These are phyloP conservation scores for Suhomyces faveliae DNA, from an alignment of 805 yeast species.

Conservation along the genomic window DNA sequence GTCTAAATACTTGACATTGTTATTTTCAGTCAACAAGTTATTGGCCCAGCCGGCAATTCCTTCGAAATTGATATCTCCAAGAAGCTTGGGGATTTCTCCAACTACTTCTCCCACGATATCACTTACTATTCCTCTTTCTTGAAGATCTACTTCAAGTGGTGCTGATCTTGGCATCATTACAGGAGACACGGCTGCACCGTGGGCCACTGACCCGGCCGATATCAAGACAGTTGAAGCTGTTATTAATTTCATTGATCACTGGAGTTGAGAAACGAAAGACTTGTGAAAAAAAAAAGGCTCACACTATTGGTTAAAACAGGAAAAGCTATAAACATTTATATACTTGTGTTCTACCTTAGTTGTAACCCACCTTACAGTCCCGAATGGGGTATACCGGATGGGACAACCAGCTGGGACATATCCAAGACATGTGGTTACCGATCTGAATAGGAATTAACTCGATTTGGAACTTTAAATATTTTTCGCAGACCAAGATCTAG, in stretches of 20 bases:
- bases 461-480: neutral
- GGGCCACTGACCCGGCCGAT: slow-evolving; percentile 3
- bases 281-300: neutral
- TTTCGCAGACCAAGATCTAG: neutral
- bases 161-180: slow-evolving; percentile 10
- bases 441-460: neutral
- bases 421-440: neutral
- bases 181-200: slow-evolving; percentile 8
- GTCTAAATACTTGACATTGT: slow-evolving; percentile 22
- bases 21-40: slow-evolving; percentile 20
- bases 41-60: slow-evolving; percentile 30
- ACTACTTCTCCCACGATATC: slow-evolving; percentile 8
- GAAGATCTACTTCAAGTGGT: slow-evolving; percentile 9
- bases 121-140: slow-evolving; percentile 4
- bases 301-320: neutral
- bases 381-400: too few species aligned
- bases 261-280: neutral
- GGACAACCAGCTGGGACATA: too few species aligned
- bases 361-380: too few species aligned
- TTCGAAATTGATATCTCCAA: slow-evolving; percentile 18
- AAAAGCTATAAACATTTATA: neutral
- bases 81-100: slow-evolving; percentile 15
- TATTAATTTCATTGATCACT: slow-evolving; percentile 8
- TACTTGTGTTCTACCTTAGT: too few species aligned
- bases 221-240: slow-evolving; percentile 5